These are phyloP conservation scores for Yarrowia hollandica DNA, from an alignment of 805 yeast genomes.

Conservation along the genomic window DNA sequence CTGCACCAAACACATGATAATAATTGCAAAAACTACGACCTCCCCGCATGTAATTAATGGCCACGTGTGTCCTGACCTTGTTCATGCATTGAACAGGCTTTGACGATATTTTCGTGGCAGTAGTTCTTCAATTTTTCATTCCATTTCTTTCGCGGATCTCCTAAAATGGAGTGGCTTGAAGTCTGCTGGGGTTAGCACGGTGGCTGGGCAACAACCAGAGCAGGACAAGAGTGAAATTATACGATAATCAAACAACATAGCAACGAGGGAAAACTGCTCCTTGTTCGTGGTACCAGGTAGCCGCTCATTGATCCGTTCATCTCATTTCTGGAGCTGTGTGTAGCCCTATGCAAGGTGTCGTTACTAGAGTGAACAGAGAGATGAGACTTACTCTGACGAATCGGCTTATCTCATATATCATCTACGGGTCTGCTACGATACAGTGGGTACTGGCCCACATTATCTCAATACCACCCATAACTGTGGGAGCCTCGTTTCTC, in stretches of 20 bases:
- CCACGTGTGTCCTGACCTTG: slow-evolving; percentile 13
- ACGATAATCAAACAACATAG: not conserved
- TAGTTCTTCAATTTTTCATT: not conserved
- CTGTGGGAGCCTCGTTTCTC: no score
- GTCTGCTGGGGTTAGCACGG: not conserved
- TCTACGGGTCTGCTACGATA: not conserved
- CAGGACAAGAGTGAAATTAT: not conserved
- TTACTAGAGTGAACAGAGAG: no score
- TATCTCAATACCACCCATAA: not conserved
- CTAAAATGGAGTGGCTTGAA: slow-evolving; percentile 28
- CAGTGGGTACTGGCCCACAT: not conserved
- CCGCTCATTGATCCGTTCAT: no score
- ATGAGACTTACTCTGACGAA: not conserved
- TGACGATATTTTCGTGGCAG: slow-evolving; percentile 1
- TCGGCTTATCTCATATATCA: not conserved
- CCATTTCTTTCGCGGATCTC: slow-evolving; percentile 13
- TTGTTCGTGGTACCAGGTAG: no score
- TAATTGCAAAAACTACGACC: not conserved
- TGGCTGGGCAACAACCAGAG: not conserved
- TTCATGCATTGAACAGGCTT: not conserved
- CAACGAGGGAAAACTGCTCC: not conserved
- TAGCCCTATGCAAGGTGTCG: not conserved
- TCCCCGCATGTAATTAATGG: not conserved
- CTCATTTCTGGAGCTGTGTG: not conserved
- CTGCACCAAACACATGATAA: not conserved